A percentile compares a stretch with the other conserved stretches of the same genome.
Conservation (phyloP, 352 stramenopile genomes). For the Phytophthora meadii region DNA sequence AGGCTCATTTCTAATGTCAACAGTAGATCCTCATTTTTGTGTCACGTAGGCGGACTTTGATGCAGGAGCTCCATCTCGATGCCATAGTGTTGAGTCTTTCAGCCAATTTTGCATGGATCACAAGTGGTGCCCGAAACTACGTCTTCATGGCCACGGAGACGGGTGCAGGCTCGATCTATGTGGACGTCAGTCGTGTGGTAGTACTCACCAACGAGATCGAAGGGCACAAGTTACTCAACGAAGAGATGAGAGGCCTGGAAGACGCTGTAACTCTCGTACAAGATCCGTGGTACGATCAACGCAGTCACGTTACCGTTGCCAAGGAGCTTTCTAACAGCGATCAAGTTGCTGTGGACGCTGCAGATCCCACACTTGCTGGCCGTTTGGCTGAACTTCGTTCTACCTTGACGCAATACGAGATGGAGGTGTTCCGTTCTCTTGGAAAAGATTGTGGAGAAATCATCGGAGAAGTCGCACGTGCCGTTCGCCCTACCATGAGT, state of each 20-base stretch:
- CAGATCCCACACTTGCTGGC: conserved; percentile 33
- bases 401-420: conserved; percentile 64
- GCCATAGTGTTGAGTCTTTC: conserved; percentile 61
- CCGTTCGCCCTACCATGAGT: conserved; percentile 48
- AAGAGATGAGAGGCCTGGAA: conserved; percentile 69
- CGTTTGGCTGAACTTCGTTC: conserved; percentile 45
- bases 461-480: conserved; percentile 57
- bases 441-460: conserved; percentile 71
- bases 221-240: conserved; percentile 71
- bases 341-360: conserved; percentile 42
- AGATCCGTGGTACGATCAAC: conserved; percentile 64
- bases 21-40: background rate
- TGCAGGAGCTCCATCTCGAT: conserved; percentile 50
- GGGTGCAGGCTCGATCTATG: conserved; percentile 68
- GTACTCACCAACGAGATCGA: conserved; percentile 82
- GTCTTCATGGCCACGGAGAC: conserved; percentile 76
- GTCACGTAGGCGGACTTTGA: conserved; percentile 46
- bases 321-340: conserved; percentile 52
- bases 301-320: conserved; percentile 34
- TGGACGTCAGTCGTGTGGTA: conserved; percentile 55
- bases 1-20: no score
- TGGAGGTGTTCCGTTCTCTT: conserved; percentile 57
- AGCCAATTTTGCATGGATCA: conserved; percentile 79
- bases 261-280: conserved; percentile 46
- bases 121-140: conserved; percentile 61